Evolutionary conservation across 2,329 filamentous ascomycete genomes (phyloP).

Genomic region (Lasiodiplodia theobromae): DNA sequence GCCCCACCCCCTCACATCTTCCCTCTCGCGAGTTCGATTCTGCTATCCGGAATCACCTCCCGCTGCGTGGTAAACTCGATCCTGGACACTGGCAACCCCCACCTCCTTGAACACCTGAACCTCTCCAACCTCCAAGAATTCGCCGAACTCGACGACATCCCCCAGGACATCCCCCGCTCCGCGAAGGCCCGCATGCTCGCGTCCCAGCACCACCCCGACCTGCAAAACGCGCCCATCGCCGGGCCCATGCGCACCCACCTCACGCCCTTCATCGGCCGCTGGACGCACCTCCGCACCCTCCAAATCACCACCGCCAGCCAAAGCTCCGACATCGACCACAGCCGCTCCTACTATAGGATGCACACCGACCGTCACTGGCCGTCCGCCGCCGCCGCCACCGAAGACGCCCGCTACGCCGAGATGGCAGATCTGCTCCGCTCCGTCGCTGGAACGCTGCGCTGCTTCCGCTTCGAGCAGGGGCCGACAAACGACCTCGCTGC

Average conservation of each 20-base stretch:
- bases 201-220: too few relatives aligned
- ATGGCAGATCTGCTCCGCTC: not conserved
- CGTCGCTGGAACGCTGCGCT: not conserved
- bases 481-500: not conserved
- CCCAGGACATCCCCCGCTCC: not conserved
- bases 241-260: not conserved
- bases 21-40: not conserved
- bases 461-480: not conserved
- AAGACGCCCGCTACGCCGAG: not conserved
- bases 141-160: not conserved
- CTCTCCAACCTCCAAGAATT: not conserved
- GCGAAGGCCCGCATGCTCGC: not conserved
- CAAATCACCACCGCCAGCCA: not conserved
- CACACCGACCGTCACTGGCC: not conserved
- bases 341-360: too few relatives aligned
- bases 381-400: not conserved
- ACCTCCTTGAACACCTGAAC: not conserved
- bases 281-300: not conserved
- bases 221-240: too few relatives aligned
- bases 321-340: not conserved
- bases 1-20: not conserved
- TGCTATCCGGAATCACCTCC: not conserved
- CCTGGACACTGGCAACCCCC: not conserved
- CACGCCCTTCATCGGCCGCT: not conserved
- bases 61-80: not conserved